Conservation (phyloP, 495 filamentous ascomycete species). For the Xylaria castorea region DNA sequence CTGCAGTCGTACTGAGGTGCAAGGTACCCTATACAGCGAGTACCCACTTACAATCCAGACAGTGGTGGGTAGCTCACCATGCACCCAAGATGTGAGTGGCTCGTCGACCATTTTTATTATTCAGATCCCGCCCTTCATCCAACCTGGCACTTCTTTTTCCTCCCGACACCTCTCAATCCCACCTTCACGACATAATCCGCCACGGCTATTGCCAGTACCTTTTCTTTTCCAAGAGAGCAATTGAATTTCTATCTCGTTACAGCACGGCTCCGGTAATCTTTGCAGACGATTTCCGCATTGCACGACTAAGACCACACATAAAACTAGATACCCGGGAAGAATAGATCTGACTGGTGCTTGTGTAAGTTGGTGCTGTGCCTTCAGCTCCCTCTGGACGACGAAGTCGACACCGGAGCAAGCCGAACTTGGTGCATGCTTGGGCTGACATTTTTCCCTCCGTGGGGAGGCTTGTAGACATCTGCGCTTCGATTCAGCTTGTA, state of each 20-base stretch:
- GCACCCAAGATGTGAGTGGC: constrained; percentile 20
- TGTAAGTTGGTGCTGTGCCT: constrained; percentile 22
- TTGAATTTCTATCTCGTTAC: constrained; percentile 13
- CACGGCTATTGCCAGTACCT: constrained; percentile 21
- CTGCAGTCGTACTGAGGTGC: background rate
- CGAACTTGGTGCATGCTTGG: background rate
- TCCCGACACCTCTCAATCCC: constrained; percentile 17
- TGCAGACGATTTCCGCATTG: background rate
- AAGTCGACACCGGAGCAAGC: background rate
- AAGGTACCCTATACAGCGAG: background rate
- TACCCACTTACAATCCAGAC: constrained; percentile 11
- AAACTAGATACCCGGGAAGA: constrained; percentile 27
- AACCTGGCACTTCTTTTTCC: background rate
- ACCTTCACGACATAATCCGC: constrained; percentile 10
- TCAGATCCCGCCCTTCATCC: constrained; percentile 21
- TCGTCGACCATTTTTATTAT: constrained; percentile 27
- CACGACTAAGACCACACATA: constrained; percentile 9
- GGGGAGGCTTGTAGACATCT: constrained; percentile 16
- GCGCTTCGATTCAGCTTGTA: constrained; percentile 15
- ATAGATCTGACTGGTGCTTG: constrained; percentile 28
- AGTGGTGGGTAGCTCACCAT: background rate
- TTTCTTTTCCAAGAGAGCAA: constrained; percentile 17
- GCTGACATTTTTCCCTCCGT: constrained; percentile 1
- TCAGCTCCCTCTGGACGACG: background rate
- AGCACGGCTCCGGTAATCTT: constrained; percentile 18